Base-by-base conservation (phyloP, 805 yeast genomes). In the Pichia nanzhaoensis region DNA sequence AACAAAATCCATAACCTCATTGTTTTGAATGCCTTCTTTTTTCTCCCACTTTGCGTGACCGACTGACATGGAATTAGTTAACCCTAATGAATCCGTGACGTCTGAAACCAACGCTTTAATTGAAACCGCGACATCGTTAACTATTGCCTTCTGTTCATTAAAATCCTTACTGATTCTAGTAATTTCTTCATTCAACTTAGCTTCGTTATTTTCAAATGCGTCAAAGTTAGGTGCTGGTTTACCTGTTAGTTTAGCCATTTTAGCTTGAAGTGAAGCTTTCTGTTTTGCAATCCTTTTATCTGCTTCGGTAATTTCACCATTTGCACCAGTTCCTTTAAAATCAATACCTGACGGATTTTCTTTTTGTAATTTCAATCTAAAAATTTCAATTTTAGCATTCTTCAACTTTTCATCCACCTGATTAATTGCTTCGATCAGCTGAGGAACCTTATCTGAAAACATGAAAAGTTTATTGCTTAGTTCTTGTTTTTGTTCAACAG, bases 241-340 rank as follows among this genome's bases (percentile, higher is more conserved):
- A 5, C 96, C 96, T 0, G 97, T 90, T 56, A 91, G 74, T 3
- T 91, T 87, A 24, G 96, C 95, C 95, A 91, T 89, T 54, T 95
- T 76, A 41, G 90, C 85, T 51, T 81, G 80, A 54, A 93, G 70
- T 46, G 80, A 66, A 34, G 91, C 95, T 58, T 84, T 83, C 35
- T 86, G 81, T 54, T 76, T 82, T 34, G 91, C 93, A 55, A 84
- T 84, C 51, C 84, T 76, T 48, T 84, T 75, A 59, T 90, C 97
- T 13, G 78, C 65, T 21, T 86, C 96, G 3, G 97, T 90, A 8
- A 88, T 76, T 48, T 79, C 78, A 27, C 97, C 97, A 56, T 83
- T 79, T 39, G 88, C 83, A 7, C 97, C 98, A 5, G 93, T 77
- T 4, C 96, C 97, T 22, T 72, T 69, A 40, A 83, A 73, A 13